Evolutionary conservation across 768 basidiomycete species (phyloP), one percentile per base, ranked within the genome.

Genomic region (Termitomyces heimii): DNA sequence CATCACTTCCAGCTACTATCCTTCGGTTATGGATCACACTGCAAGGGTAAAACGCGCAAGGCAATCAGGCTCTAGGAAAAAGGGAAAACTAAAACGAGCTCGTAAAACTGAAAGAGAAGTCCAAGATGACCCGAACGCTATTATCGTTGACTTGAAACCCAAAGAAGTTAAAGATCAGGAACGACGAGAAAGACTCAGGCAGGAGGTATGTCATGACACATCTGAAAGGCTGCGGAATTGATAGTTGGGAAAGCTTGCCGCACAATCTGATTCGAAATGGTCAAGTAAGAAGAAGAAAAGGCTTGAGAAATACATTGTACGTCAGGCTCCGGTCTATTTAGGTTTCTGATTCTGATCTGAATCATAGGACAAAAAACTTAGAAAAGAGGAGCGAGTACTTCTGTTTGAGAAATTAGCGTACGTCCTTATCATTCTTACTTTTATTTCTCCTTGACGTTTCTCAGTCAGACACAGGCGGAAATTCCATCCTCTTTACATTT

Each of bases 301-400:
- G 53, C 73, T 98, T 5, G 95, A 98, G 61, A 92, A 92, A 61
- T 98, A 94, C 66, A 94, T 98, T 64, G 93, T 92, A 55, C 65
- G 87, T 72, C 22, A 9, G 10, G 42, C n/a, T 37, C 26, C 12
- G 37, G 16, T n/a, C 34, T 51, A 2, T 16, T 34, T 18, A 39
- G 5, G 18, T 40, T 40, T 26, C 26, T n/a, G 26, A 29, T 52
- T 6, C 12, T 52, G 26, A 40, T 40, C 13, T 28, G n/a, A 28
- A 7, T n/a, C 4, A 48, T 60, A 94, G 92, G 89, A 92, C 50
- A 94, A 94, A 74, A 95, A 95, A 71, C 74, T 96, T 48, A 92
- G 89, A 72, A 92, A 94, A 68, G 94, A 97, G 66, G 92, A 92
- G 59, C 82, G 94, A 45, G 66, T 83, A 4, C 69, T 78, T 20